phyloP scores from a whole-genome alignment of 1,139 yeast genomes.

The Magnusiomyces magnusii region DNA sequence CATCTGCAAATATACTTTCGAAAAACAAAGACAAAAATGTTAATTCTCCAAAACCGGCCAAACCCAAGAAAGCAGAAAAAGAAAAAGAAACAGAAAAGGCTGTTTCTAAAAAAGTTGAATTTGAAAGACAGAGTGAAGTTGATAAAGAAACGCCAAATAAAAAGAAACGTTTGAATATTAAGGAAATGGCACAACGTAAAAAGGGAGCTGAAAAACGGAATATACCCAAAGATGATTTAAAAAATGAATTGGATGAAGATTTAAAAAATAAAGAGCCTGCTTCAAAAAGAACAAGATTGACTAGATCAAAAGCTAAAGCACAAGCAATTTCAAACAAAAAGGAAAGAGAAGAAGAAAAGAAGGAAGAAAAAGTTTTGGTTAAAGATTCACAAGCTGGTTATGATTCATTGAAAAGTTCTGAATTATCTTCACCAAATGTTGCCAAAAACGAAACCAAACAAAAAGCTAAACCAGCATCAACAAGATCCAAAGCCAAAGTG shows the following conservation, averaged over 20 bases:
- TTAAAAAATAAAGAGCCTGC: neutral
- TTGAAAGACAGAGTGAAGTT: too few species aligned
- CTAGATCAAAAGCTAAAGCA: neutral
- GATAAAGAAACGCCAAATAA: neutral
- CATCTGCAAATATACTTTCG: neutral
- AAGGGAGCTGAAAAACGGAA: neutral
- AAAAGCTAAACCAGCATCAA: neutral
- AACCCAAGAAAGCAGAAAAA: neutral
- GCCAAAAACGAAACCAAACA: neutral
- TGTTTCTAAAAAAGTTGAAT: neutral
- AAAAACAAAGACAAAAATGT: neutral
- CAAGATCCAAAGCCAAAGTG: too few species aligned
- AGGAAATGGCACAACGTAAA: neutral
- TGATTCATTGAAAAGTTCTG: neutral
- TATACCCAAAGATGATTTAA: neutral
- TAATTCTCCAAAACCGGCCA: neutral
- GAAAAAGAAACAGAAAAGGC: neutral
- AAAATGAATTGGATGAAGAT: too few species aligned
- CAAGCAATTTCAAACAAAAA: neutral
- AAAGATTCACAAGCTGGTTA: neutral
- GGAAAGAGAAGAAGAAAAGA: neutral
- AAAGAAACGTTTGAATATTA: neutral
- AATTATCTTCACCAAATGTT: too few species aligned
- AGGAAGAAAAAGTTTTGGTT: neutral
- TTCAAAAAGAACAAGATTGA: neutral